Conservation (phyloP, 2,329 filamentous ascomycete genomes). For the Paraphaeosphaeria minitans region DNA sequence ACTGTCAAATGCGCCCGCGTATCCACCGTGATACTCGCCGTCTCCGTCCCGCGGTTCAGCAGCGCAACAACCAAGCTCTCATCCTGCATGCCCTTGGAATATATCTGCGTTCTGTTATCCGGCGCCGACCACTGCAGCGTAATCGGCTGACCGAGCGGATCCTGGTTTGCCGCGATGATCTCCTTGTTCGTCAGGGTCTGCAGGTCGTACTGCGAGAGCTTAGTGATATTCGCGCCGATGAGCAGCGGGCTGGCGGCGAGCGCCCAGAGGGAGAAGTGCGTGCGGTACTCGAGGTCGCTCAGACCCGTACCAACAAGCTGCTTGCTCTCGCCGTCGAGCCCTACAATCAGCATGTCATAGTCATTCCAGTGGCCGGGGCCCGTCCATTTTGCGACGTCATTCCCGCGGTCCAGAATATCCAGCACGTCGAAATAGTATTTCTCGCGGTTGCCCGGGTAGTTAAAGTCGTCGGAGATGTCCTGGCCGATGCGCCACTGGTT, state of each 20-base stretch:
- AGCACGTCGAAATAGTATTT: conserved; percentile 49
- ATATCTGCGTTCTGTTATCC: conserved; percentile 25
- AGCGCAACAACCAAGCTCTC: conserved; percentile 24
- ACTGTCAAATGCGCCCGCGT: conserved; percentile 29
- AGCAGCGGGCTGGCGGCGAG: conserved; percentile 50
- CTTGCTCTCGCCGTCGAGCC: conserved; percentile 29
- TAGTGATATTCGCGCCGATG: conserved; percentile 47
- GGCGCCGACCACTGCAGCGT: conserved; percentile 18
- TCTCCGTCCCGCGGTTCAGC: conserved; percentile 23
- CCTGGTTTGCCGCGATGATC: conserved; percentile 52
- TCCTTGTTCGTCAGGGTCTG: conserved; percentile 50
- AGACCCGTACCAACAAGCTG: conserved; percentile 27
- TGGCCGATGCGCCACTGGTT: conserved; percentile 36
- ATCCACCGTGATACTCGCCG: conserved; percentile 23
- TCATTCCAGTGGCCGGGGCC: conserved; percentile 31
- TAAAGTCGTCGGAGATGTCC: conserved; percentile 41
- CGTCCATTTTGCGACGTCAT: conserved; percentile 26
- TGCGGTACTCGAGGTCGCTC: conserved; percentile 43
- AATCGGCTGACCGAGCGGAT: conserved; percentile 25
- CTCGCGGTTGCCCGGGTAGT: conserved; percentile 41
- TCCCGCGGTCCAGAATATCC: conserved; percentile 44
- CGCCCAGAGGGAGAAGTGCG: conserved; percentile 51
- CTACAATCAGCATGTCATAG: conserved; percentile 33
- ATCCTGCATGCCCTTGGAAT: conserved; percentile 21
- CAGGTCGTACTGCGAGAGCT: conserved; percentile 42